phyloP scores from a whole-genome alignment of 495 filamentous ascomycete species.

The Astrothelium subdiscretum region DNA sequence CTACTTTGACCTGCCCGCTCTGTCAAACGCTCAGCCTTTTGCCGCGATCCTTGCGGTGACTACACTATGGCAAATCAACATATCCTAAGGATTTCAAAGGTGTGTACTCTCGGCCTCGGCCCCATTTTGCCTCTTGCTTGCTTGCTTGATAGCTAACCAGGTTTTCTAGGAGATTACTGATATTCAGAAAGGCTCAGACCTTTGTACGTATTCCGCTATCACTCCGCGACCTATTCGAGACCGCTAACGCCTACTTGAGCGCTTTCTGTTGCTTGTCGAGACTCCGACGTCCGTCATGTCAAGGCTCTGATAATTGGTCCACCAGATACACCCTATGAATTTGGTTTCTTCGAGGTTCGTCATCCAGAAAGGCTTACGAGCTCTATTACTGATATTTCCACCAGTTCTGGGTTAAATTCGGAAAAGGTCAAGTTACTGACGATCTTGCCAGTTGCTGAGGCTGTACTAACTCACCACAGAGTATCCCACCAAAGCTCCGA shows the following conservation, averaged over 20 bases:
- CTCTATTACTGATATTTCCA: conserved; percentile 6
- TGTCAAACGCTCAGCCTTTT: neutral
- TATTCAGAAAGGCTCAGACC: conserved; percentile 65
- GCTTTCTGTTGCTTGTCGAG: conserved; percentile 72
- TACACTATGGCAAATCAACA: conserved; percentile 65
- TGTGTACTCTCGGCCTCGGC: conserved; percentile 29
- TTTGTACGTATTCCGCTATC: conserved; percentile 48
- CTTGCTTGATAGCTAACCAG: neutral
- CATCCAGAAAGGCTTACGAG: conserved; percentile 10
- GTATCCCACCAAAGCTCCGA: conserved; percentile 75
- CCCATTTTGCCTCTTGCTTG: neutral
- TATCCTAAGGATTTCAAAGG: conserved; percentile 74
- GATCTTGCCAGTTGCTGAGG: conserved; percentile 17
- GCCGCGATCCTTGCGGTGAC: neutral
- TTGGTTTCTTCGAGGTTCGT: conserved; percentile 88
- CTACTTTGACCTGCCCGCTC: neutral
- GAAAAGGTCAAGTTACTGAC: conserved; percentile 39
- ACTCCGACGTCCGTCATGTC: conserved; percentile 79
- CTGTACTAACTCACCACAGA: conserved; percentile 40
- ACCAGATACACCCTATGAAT: conserved; percentile 91
- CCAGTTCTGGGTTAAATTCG: conserved; percentile 56
- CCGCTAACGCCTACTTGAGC: conserved; percentile 36
- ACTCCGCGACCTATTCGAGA: neutral
- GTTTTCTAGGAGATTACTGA: conserved; percentile 64
- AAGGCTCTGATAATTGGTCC: conserved; percentile 84